Base-by-base conservation (phyloP, 2,329 filamentous ascomycete genomes). In the Aschersonia sp. region DNA sequence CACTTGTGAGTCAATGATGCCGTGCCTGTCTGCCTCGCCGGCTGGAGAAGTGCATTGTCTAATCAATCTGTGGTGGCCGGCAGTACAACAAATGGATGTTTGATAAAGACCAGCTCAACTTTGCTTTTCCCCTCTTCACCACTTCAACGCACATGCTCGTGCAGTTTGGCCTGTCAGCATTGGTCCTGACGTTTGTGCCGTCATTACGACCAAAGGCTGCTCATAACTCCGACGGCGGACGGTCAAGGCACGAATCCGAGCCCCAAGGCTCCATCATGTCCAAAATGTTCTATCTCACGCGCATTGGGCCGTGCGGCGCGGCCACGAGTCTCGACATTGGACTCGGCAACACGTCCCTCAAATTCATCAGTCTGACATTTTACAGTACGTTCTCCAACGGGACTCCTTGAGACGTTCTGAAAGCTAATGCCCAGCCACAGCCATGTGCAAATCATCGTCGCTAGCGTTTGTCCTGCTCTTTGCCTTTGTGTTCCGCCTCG, bases 51-150 rank as follows among this genome's bases (percentile, higher is more conserved):
- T 22, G 22, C 22, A 22, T 22, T 22, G 22, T 22, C 22, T 22
- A 22, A 22, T 22, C 22, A 22, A 22, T 22, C 22, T 22, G 22
- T 22, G 22, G 22, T 22, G 22, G 22, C 22, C 22, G 39, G 5
- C 54, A 92, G 83, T 98, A 97, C 73, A 98, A 98, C 75, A 97
- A 96, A 70, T 97, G 92, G 92, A 97, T 98, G 90, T 97, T 98
- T 68, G 85, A 86, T 58, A 76, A 83, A 52, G 76, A 83, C 55
- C 79, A 84, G 55, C 78, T 94, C 56, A 83, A 96, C 65, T 98
- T 98, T 63, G 82, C 86, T 46, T 97, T 92, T 59, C 92, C 92
- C 40, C 76, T 98, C 45, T 97, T 97, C 66, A 95, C 89, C 9
- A 98, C 92, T 4, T 86, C 87, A 53, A 72, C 92, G 63, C 92